Evolutionary conservation across 2,329 filamentous ascomycete species (phyloP).

Genomic region (Zasmidium angulare): DNA sequence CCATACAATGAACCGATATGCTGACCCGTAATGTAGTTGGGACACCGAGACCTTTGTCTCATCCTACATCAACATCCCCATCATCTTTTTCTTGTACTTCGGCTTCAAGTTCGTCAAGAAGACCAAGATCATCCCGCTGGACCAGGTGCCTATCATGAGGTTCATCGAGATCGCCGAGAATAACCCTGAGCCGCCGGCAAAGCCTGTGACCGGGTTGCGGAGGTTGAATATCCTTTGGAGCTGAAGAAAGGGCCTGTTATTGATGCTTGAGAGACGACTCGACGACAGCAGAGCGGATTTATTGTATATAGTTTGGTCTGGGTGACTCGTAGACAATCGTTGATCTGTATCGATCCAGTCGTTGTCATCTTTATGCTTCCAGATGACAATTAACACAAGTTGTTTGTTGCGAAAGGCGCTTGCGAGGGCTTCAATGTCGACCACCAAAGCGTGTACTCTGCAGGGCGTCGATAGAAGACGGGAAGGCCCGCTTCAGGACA

Average conservation of each 20-base stretch:
- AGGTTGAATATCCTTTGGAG: conserved; percentile 17
- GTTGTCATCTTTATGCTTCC: too few species aligned
- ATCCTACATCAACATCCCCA: conserved; percentile 58
- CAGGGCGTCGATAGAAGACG: too few species aligned
- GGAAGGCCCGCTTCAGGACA: too few species aligned
- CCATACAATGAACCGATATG: neutral
- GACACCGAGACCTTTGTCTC: conserved; percentile 61
- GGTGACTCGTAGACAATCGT: too few species aligned
- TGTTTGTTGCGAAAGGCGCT: too few species aligned
- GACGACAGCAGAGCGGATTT: too few species aligned
- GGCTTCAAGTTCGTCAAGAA: conserved; percentile 56
- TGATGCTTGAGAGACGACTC: too few species aligned
- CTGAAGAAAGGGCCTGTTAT: neutral
- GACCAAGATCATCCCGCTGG: conserved; percentile 43
- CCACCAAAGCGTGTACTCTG: too few species aligned
- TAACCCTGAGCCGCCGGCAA: conserved; percentile 13
- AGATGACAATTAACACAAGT: too few species aligned
- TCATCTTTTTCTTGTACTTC: conserved; percentile 57
- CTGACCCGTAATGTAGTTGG: conserved; percentile 41
- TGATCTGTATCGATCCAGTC: too few species aligned
- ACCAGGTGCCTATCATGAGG: conserved; percentile 12
- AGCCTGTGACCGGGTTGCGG: conserved; percentile 12
- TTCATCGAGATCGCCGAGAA: conserved; percentile 18
- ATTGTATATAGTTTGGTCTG: too few species aligned
- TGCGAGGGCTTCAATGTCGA: too few species aligned